These are phyloP conservation scores for Mycena chlorophos DNA, from an alignment of 768 basidiomycete species.

Conservation along the genomic window DNA sequence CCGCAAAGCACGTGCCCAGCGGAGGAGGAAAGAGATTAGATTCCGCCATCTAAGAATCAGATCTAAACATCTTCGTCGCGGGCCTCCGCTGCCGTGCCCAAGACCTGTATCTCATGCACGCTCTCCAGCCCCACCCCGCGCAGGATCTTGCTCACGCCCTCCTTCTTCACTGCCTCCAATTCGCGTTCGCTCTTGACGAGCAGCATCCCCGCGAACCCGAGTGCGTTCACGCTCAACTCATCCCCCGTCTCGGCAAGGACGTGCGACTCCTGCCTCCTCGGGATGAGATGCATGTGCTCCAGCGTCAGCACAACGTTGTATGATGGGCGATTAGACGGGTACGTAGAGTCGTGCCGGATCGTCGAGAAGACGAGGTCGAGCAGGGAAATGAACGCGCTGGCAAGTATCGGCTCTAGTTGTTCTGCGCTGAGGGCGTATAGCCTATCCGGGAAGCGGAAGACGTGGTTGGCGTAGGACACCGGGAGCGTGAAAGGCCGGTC, in stretches of 20 bases:
- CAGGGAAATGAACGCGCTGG: slow-evolving; percentile 66
- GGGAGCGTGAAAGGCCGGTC: slow-evolving; percentile 73
- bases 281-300: slow-evolving; percentile 85
- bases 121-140: slow-evolving; percentile 63
- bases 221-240: slow-evolving; percentile 72
- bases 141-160: slow-evolving; percentile 64
- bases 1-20: not conserved
- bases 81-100: slow-evolving; percentile 42
- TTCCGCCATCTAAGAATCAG: too few species aligned
- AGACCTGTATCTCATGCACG: slow-evolving; percentile 66
- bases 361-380: slow-evolving; percentile 78
- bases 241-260: slow-evolving; percentile 53
- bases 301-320: slow-evolving; percentile 83
- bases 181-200: slow-evolving; percentile 83
- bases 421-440: slow-evolving; percentile 38
- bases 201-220: slow-evolving; percentile 89
- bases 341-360: slow-evolving; percentile 63
- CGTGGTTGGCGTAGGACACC: slow-evolving; percentile 81
- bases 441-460: slow-evolving; percentile 58
- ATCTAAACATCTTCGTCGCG: not conserved
- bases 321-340: slow-evolving; percentile 65
- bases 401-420: slow-evolving; percentile 52
- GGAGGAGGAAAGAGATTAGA: too few species aligned
- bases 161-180: slow-evolving; percentile 63
- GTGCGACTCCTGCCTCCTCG: slow-evolving; percentile 67